These are phyloP conservation scores for Haplosporangium gracile DNA, from an alignment of 192 early-diverging fungal species.

Conservation along the genomic window DNA sequence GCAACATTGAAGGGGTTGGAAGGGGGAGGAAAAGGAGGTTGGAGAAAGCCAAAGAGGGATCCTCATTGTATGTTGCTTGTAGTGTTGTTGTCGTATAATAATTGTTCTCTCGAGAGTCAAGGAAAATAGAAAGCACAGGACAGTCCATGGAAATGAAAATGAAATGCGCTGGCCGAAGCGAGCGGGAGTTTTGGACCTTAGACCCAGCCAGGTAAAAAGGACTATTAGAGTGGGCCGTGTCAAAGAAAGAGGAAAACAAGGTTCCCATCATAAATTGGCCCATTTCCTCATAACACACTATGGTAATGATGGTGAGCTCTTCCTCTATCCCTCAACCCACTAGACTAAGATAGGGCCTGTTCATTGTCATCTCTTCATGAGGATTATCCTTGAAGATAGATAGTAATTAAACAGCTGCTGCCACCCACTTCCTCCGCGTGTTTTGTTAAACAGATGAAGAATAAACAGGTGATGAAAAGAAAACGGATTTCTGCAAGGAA, in stretches of 20 bases:
- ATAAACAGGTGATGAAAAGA: neutral
- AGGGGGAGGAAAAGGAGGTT: neutral
- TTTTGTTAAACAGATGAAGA: neutral
- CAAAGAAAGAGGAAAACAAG: neutral
- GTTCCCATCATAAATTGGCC: neutral
- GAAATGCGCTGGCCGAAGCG: neutral
- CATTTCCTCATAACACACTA: neutral
- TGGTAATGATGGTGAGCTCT: neutral
- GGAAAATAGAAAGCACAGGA: neutral
- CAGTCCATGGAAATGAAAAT: neutral
- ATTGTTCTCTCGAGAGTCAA: neutral
- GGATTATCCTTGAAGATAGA: no score
- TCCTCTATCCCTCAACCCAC: neutral
- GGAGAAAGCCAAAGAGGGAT: neutral
- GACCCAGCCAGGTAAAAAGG: neutral
- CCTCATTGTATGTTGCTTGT: no score
- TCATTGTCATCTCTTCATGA: neutral
- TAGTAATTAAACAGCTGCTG: no score
- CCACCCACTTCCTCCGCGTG: neutral
- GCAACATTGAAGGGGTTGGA: neutral
- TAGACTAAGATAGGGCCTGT: neutral
- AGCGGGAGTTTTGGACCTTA: slow-evolving; percentile 4
- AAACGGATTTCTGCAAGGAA: neutral
- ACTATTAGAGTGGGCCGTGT: neutral
- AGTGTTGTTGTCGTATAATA: neutral